Percentiles rank a stretch among this genome's conserved stretches.
Evolutionary conservation across 371 early-diverging fungal species (phyloP).

Genomic region (Apophysomyces elegans): DNA sequence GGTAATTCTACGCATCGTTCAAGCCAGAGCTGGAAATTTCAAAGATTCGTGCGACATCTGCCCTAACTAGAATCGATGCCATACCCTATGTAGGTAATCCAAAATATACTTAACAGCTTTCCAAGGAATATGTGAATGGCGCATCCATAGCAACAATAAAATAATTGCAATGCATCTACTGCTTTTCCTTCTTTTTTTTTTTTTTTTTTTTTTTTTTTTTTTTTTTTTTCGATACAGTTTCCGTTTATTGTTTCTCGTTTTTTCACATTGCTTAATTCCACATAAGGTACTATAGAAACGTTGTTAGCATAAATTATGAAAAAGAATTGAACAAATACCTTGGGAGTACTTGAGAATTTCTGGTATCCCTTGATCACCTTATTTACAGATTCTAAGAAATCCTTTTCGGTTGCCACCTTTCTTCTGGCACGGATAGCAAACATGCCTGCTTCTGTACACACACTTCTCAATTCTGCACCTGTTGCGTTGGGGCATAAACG

Average conservation of each 20-base stretch:
- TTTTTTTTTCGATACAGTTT: neutral
- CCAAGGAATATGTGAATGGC: too few relatives aligned
- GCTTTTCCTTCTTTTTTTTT: neutral
- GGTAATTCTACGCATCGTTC: too few relatives aligned
- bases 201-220: too few relatives aligned
- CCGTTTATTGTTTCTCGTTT: neutral
- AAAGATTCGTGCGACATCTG: too few relatives aligned
- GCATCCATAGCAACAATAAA: too few relatives aligned
- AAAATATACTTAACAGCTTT: too few relatives aligned
- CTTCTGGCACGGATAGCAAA: conserved; percentile 99
- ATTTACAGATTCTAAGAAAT: conserved; percentile 99
- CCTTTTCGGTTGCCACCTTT: conserved; percentile 99
- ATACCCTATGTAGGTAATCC: too few relatives aligned
- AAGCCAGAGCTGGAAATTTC: too few relatives aligned
- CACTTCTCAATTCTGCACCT: conserved; percentile 99
- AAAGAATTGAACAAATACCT: conserved; percentile 42
- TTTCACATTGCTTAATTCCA: conserved; percentile 47
- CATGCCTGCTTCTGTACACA: conserved; percentile 99
- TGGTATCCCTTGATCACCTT: conserved; percentile 99
- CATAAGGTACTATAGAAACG: conserved; percentile 48
- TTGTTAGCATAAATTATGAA: conserved; percentile 7
- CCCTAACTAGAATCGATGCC: too few relatives aligned
- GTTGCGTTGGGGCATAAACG: conserved; percentile 94
- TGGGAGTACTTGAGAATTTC: conserved; percentile 96
- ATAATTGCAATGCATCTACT: neutral